Evolutionary conservation across 176 grass and related monocot species (phyloP), one percentile per base, ranked within the genome.

Genomic region (Zizania latifolia): DNA sequence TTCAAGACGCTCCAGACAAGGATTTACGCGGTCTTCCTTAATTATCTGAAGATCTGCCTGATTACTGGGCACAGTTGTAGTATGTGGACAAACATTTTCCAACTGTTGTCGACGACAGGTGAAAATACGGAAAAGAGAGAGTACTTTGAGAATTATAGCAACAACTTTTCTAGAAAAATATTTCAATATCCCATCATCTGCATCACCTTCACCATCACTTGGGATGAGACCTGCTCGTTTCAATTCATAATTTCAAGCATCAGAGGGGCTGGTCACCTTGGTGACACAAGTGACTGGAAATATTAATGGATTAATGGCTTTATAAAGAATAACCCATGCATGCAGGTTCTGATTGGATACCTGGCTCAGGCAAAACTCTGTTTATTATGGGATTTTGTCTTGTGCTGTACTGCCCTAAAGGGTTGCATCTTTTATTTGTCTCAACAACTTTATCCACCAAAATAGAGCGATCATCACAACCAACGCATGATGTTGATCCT

Each of bases 1-100:
- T 71, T 97, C 84, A 72, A 97, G 90, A 27, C 90, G 88, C 34
- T 93, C 79, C 39, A 93, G 46, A 78, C 86, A 93, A 77, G 78
- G 86, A 73, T 72, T 86, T 66, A 91, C 74, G n/a, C 70, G 66
- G 54, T 86, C 88, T 74, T 88, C 81, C 36, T 83, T 86, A 23
- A 60, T 64, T 81, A 83, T 74, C 70, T 82, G 73, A 72, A 73
- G 58, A 78, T 66, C 62, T 50, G 57, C 35, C 27, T 82, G 60
- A 64, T 76, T 63, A 76, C 44, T 78, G 19, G 76, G 70, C 24
- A 77, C 32, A 23, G 59, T 36, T 81, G 48, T 65, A 53, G 67
- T 57, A 70, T 56, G 77, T 15, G 54, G 66, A 71, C 6, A 57
- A 60, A 75, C 62, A 76, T 88, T 84, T 70, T 85, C 87, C 71